A percentile compares a stretch with the other conserved stretches of the same genome.
phyloP scores from a whole-genome alignment of 495 filamentous ascomycete species.

The Trypethelium eluteriae region DNA sequence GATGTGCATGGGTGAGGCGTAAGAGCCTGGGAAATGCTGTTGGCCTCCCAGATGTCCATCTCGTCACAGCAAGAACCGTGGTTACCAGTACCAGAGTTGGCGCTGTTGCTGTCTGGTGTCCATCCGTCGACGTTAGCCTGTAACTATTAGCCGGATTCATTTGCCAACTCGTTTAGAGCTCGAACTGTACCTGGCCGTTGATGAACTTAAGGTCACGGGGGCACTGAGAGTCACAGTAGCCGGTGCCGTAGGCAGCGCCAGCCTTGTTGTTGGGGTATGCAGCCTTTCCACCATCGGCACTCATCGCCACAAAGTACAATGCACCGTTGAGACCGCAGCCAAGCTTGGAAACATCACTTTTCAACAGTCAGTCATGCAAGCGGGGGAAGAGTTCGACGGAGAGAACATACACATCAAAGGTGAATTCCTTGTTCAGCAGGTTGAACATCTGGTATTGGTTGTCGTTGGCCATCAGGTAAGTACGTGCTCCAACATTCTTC shows the following conservation, averaged over 20 bases:
- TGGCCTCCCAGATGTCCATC: constrained; percentile 25
- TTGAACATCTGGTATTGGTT: constrained; percentile 54
- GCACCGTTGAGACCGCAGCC: constrained; percentile 63
- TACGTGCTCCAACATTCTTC: constrained; percentile 41
- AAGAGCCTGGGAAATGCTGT: constrained; percentile 27
- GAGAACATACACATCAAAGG: constrained; percentile 46
- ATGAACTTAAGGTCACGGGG: constrained; percentile 45
- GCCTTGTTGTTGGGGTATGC: constrained; percentile 46
- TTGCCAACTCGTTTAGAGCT: background rate
- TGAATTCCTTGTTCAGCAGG: constrained; percentile 51
- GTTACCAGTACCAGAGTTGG: constrained; percentile 21
- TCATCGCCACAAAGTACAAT: constrained; percentile 60
- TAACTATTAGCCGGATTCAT: background rate
- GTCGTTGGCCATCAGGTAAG: constrained; percentile 53
- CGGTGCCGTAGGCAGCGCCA: constrained; percentile 58
- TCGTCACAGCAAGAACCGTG: constrained; percentile 22
- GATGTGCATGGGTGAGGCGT: constrained; percentile 33
- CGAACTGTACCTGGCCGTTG: constrained; percentile 45
- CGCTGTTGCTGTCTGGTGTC: constrained; percentile 17
- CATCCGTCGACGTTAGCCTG: constrained; percentile 29
- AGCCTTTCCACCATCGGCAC: constrained; percentile 46
- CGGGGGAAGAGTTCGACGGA: background rate
- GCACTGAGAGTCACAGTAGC: constrained; percentile 67
- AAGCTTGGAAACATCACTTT: constrained; percentile 47
- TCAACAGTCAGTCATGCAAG: background rate